A percentile compares a stretch with the other conserved stretches of the same genome.
phyloP scores from a whole-genome alignment of 371 early-diverging fungal genomes.

The Mortierella sp. region DNA sequence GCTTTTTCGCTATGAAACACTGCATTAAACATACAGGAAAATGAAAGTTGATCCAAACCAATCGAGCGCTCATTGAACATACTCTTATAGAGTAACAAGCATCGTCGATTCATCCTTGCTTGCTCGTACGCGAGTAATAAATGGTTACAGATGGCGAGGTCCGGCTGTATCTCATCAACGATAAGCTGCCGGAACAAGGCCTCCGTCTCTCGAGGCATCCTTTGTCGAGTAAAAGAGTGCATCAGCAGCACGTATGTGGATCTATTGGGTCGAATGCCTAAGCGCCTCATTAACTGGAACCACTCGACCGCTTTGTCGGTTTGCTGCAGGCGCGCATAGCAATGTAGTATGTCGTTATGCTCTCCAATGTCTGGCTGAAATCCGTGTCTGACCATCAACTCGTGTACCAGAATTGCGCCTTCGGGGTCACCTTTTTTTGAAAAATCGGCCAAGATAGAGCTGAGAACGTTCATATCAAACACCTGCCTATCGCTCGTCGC shows the following conservation, averaged over 20 bases:
- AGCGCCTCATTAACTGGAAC: conserved; percentile 30
- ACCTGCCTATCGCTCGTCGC: conserved; percentile 12
- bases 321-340: conserved; percentile 22
- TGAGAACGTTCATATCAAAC: conserved; percentile 26
- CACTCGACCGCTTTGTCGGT: conserved; percentile 38
- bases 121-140: conserved; percentile 49
- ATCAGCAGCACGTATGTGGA: conserved; percentile 26
- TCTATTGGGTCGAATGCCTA: conserved; percentile 33
- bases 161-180: conserved; percentile 30
- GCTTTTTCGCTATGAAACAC: conserved; percentile 51
- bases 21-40: conserved; percentile 52
- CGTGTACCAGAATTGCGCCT: conserved; percentile 30
- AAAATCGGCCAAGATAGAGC: conserved; percentile 37
- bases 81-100: conserved; percentile 32
- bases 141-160: conserved; percentile 33
- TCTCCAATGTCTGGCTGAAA: conserved; percentile 16
- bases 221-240: conserved; percentile 29
- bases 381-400: conserved; percentile 31
- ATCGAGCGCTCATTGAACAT: conserved; percentile 46
- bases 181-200: conserved; percentile 46
- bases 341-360: conserved; percentile 43
- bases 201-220: conserved; percentile 47
- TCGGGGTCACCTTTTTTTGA: conserved; percentile 51
- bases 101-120: conserved; percentile 41
- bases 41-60: conserved; percentile 41